These are phyloP conservation scores for Dactylonectria macrodidyma DNA, from an alignment of 2,329 filamentous ascomycete genomes.

Conservation along the genomic window DNA sequence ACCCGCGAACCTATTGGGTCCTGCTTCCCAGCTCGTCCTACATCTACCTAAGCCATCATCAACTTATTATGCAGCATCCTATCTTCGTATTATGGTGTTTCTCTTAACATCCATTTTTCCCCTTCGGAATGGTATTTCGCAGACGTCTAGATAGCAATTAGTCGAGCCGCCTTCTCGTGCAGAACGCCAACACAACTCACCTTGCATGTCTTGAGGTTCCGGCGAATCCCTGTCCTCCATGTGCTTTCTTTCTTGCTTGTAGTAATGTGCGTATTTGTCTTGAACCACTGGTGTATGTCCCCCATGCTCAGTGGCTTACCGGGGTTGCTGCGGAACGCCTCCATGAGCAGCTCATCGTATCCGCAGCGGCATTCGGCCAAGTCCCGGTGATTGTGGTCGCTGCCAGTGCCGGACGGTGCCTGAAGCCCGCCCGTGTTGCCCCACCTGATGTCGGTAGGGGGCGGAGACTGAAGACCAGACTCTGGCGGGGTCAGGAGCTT, in stretches of 20 bases:
- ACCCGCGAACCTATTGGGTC: too few relatives aligned
- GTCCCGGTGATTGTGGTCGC: neutral
- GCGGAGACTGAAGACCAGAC: neutral
- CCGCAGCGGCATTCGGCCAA: neutral
- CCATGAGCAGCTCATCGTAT: slow-evolving; percentile 1
- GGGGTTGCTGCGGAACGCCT: neutral
- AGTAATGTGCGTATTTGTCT: neutral
- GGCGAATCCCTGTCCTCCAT: neutral
- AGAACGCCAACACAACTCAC: neutral
- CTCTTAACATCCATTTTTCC: neutral
- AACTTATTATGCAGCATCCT: neutral
- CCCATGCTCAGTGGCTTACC: neutral
- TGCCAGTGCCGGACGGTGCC: neutral
- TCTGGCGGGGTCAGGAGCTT: neutral
- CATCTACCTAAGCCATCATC: neutral
- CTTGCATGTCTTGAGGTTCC: neutral
- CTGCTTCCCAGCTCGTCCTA: neutral
- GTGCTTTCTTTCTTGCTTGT: neutral
- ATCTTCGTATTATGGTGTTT: neutral
- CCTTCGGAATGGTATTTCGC: neutral
- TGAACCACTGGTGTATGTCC: neutral
- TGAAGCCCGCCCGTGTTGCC: neutral
- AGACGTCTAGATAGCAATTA: neutral
- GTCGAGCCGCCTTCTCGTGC: neutral
- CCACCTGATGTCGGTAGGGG: neutral